Evolutionary conservation across 495 filamentous ascomycete species (phyloP).

Genomic region (Hyaloscypha finlandica): DNA sequence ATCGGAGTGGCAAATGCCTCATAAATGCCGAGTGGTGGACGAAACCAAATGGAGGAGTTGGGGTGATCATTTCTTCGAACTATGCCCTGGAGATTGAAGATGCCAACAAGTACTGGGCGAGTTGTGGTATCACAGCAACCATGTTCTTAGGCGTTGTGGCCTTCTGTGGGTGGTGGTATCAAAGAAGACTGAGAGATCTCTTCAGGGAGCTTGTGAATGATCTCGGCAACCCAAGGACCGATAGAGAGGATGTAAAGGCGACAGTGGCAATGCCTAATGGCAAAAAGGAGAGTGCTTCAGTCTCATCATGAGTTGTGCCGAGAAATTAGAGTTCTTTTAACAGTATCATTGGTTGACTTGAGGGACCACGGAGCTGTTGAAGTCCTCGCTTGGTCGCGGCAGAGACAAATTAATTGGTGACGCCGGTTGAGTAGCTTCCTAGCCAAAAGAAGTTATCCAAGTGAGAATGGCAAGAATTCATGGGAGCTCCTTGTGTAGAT

Average conservation of each 20-base stretch:
- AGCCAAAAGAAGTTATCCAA: too few species aligned
- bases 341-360: too few species aligned
- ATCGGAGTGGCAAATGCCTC: constrained; percentile 11
- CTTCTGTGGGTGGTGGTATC: constrained; percentile 36
- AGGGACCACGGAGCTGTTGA: too few species aligned
- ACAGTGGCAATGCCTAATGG: background rate
- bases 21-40: constrained; percentile 15
- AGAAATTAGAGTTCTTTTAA: background rate
- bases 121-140: constrained; percentile 28
- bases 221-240: background rate
- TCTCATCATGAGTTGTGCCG: background rate
- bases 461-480: too few species aligned
- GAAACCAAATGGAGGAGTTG: constrained; percentile 1
- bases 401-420: too few species aligned
- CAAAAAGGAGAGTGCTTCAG: background rate
- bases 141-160: constrained; percentile 28
- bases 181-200: constrained; percentile 26
- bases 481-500: too few species aligned
- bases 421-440: too few species aligned
- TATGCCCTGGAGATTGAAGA: constrained; percentile 19
- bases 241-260: background rate
- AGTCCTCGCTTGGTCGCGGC: too few species aligned
- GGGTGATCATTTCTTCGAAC: constrained; percentile 17
- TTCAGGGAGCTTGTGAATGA: constrained; percentile 6
- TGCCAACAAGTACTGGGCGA: constrained; percentile 21